phyloP scores from a whole-genome alignment of 768 basidiomycete species.

The Hypsizygus marmoreus region DNA sequence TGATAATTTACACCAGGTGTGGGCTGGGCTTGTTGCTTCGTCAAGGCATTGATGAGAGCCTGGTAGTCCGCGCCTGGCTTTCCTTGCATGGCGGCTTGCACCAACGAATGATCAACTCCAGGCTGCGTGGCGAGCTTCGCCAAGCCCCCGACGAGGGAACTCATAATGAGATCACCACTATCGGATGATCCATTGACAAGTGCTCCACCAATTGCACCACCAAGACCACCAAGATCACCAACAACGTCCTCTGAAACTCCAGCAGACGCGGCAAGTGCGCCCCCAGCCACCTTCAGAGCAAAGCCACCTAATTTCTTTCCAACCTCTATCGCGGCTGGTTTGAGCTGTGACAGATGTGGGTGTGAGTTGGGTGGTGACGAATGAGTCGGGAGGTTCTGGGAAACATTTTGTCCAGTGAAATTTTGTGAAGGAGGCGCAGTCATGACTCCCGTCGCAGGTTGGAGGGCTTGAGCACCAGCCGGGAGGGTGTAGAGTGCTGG shows the following conservation, averaged over 20 bases:
- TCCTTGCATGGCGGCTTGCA: slow-evolving; percentile 32
- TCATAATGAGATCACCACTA: slow-evolving; percentile 4
- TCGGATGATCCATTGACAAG: background rate
- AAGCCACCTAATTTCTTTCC: slow-evolving; percentile 8
- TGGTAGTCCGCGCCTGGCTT: slow-evolving; percentile 32
- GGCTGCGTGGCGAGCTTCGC: slow-evolving; percentile 9
- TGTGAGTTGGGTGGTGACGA: too few species aligned
- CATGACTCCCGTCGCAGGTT: too few species aligned
- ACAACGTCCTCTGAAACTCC: slow-evolving; percentile 1
- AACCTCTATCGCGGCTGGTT: background rate
- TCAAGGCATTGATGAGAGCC: slow-evolving; percentile 28
- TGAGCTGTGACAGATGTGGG: slow-evolving; percentile 1
- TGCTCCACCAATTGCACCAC: slow-evolving; percentile 10
- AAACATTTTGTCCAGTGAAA: background rate
- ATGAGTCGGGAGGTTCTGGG: too few species aligned
- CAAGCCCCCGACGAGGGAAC: slow-evolving; percentile 15
- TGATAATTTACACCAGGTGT: slow-evolving; percentile 11
- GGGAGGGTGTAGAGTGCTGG: too few species aligned
- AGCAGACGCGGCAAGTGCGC: slow-evolving; percentile 6
- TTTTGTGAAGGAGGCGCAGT: too few species aligned
- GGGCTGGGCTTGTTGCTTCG: slow-evolving; percentile 27
- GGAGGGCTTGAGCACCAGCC: too few species aligned
- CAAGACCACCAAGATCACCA: slow-evolving; percentile 1
- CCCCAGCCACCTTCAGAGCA: slow-evolving; percentile 11
- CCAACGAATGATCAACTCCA: slow-evolving; percentile 17